Evolutionary conservation across 352 stramenopile genomes (phyloP).

Genomic region (Peronospora farinosa): DNA sequence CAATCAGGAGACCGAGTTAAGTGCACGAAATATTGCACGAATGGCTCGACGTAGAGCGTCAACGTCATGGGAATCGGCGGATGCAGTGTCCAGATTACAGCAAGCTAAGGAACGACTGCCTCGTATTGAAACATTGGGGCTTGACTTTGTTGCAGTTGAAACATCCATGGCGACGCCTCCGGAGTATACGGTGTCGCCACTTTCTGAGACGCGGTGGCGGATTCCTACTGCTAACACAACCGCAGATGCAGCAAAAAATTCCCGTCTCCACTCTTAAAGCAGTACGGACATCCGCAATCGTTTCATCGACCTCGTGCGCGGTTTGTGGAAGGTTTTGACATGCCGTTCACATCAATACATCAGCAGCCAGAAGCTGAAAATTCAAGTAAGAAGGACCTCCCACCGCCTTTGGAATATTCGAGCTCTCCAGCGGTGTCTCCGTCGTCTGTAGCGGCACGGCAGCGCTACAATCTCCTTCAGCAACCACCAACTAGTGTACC

Average conservation of each 20-base stretch:
- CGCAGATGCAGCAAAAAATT: conserved; percentile 11
- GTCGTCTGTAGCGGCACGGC: conserved; percentile 18
- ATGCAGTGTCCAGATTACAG: conserved; percentile 9
- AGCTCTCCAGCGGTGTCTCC: conserved; percentile 27
- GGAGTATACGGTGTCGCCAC: conserved; percentile 55
- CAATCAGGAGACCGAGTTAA: conserved; percentile 12
- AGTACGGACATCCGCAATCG: conserved; percentile 8
- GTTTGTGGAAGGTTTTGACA: conserved; percentile 14
- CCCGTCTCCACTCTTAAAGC: conserved; percentile 17
- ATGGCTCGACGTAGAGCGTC: conserved; percentile 18
- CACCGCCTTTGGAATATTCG: conserved; percentile 31
- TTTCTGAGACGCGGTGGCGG: conserved; percentile 35
- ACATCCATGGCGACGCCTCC: conserved; percentile 23
- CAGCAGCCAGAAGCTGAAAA: conserved; percentile 5
- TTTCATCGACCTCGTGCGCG: conserved; percentile 25
- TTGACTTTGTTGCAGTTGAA: conserved; percentile 7
- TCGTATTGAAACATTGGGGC: conserved; percentile 31
- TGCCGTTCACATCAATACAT: conserved; percentile 9
- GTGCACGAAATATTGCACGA: conserved; percentile 2
- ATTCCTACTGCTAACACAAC: conserved; percentile 47
- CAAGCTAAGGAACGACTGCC: conserved; percentile 19
- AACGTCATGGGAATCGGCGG: conserved; percentile 5
- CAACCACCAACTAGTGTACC: conserved; percentile 12
- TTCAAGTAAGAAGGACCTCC: conserved; percentile 5
- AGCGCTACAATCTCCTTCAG: conserved; percentile 25